Evolutionary conservation across 2,329 filamentous ascomycete genomes (phyloP), one percentile per base, ranked within the genome.

Genomic region (Calonectria fujianensis): DNA sequence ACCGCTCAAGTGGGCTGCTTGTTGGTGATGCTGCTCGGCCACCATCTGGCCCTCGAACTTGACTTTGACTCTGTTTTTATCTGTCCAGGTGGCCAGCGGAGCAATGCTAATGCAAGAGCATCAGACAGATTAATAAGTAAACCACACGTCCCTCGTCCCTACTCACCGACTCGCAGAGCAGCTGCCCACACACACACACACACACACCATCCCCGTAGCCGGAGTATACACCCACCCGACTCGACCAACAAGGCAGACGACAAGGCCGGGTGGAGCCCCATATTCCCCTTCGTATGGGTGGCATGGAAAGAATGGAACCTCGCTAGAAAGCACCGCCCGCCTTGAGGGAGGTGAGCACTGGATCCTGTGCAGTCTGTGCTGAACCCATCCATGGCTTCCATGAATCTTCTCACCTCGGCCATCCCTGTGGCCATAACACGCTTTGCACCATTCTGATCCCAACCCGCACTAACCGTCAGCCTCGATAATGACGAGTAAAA

Each of bases 271-370:
- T 72, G 70, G 70, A 73, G 65, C 65, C 57, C 41, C 67, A 31
- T 57, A 45, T 63, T 48, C 48, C 57, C 51, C 51, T 72, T 52
- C 51, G 51, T 63, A 54, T 61, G 68, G 41, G 63, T 72, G 70
- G 51, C 27, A 73, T 69, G 50, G 71, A 69, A 73, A 69, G 57
- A 69, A 73, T 73, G 71, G 71, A 73, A 73, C 71, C 71, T 73
- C 65, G 71, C 71, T 69, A 69, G 65, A 73, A 73, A 69, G 63
- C 65, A 69, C 71, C 52, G 71, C 71, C 66, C 65, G 57, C 65
- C 69, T 24, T 69, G 66, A 31, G 50, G 52, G 37, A 50, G 54
- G 67, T 45, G 65, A 65, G 54, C 51, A 48, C 57, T 74, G 67
- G 51, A 48, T 63, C 67, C 72, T 41, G 61, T 29, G 61, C 59